phyloP scores from a whole-genome alignment of 768 basidiomycete genomes.

The Suillus spraguei region DNA sequence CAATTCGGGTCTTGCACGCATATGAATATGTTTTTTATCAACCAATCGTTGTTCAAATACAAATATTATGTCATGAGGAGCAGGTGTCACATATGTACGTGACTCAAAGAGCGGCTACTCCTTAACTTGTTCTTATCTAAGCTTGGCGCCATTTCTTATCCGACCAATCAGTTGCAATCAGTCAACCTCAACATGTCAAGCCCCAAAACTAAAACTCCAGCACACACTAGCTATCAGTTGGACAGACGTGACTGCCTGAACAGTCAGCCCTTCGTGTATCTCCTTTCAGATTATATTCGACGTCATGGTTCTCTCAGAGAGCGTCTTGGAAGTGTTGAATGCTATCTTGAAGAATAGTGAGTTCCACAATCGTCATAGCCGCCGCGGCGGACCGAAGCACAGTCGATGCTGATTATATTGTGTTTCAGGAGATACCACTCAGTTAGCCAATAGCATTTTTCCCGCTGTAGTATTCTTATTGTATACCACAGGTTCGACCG shows the following conservation, averaged over 20 bases:
- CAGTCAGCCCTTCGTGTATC: not conserved
- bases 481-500: conserved; percentile 55
- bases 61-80: no score
- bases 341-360: conserved; percentile 3
- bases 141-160: not conserved
- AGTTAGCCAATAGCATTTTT: conserved; percentile 27
- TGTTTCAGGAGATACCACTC: conserved; percentile 24
- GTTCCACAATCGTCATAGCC: not conserved
- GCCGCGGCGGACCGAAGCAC: not conserved
- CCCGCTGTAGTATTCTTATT: conserved; percentile 4
- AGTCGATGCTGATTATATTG: conserved; percentile 12
- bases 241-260: not conserved
- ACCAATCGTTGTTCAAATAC: no score
- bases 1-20: not conserved
- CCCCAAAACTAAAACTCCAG: not conserved
- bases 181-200: not conserved
- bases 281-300: not conserved
- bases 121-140: not conserved
- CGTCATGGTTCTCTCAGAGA: not conserved
- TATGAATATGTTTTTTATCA: not conserved
- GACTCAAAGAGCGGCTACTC: no score
- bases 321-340: not conserved
- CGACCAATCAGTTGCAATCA: not conserved
- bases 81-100: no score
- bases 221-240: not conserved